These are phyloP conservation scores for Chlorociboria aeruginascens DNA, from an alignment of 495 filamentous ascomycete genomes.

Conservation along the genomic window DNA sequence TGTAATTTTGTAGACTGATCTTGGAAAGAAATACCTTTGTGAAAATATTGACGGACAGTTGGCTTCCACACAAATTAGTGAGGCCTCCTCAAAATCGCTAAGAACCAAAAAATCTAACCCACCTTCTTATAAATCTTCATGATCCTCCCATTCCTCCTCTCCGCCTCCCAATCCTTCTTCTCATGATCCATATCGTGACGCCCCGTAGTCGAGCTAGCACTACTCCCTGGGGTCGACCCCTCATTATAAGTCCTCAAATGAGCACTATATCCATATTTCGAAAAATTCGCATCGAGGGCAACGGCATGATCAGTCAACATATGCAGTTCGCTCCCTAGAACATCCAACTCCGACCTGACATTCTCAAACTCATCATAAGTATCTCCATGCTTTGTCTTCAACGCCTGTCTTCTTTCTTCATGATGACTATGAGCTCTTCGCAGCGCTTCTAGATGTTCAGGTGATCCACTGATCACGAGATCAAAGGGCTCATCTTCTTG, in stretches of 20 bases:
- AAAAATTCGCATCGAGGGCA: constrained; percentile 42
- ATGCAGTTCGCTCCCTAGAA: constrained; percentile 36
- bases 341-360: constrained; percentile 34
- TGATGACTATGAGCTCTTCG: constrained; percentile 35
- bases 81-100: not conserved
- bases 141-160: constrained; percentile 28
- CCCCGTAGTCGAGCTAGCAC: constrained; percentile 19
- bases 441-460: constrained; percentile 41
- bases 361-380: constrained; percentile 39
- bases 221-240: constrained; percentile 1
- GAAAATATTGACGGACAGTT: constrained; percentile 47
- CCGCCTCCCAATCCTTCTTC: constrained; percentile 31
- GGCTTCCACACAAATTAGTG: too few relatives aligned
- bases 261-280: constrained; percentile 44
- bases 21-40: constrained; percentile 24
- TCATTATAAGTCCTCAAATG: constrained; percentile 33
- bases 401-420: constrained; percentile 26
- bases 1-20: too few relatives aligned
- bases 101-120: not conserved
- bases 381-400: constrained; percentile 32
- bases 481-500: constrained; percentile 34
- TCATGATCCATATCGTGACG: constrained; percentile 21
- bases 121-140: constrained; percentile 39
- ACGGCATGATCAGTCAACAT: constrained; percentile 37
- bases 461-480: constrained; percentile 38